These are phyloP conservation scores for Penstemon davidsonii DNA, from an alignment of 257 asterid species.

Conservation along the genomic window DNA sequence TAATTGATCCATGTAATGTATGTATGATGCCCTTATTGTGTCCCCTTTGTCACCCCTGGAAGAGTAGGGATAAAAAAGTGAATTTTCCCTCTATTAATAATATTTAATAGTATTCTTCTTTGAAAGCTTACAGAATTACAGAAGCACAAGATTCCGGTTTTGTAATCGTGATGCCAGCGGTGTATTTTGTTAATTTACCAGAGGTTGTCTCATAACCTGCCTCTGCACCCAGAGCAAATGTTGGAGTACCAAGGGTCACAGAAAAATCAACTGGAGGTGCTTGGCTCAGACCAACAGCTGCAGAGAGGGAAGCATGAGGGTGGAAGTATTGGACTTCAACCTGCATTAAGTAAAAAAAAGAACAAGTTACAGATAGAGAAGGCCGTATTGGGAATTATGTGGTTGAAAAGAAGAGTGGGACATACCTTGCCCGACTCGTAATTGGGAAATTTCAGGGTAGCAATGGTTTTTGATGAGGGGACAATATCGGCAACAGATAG, in stretches of 20 bases:
- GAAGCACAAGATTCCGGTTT: slow-evolving; percentile 77
- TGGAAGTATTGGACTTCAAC: slow-evolving; percentile 78
- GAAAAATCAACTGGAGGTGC: slow-evolving; percentile 68
- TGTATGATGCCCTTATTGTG: slow-evolving; percentile 62
- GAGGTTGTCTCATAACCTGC: slow-evolving; percentile 76
- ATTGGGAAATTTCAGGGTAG: slow-evolving; percentile 64
- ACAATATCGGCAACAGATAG: slow-evolving; percentile 47
- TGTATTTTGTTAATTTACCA: slow-evolving; percentile 67
- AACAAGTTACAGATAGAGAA: slow-evolving; percentile 19
- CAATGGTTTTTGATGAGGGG: slow-evolving; percentile 79
- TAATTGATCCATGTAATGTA: slow-evolving; percentile 51
- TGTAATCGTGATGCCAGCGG: slow-evolving; percentile 73
- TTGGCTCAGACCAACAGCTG: slow-evolving; percentile 68
- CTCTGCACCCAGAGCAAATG: slow-evolving; percentile 84
- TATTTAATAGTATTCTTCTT: not conserved
- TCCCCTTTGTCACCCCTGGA: slow-evolving; percentile 80
- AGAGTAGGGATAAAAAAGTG: not conserved
- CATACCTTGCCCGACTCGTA: slow-evolving; percentile 81
- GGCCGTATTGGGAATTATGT: not conserved
- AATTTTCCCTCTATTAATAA: not conserved
- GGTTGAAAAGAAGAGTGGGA: slow-evolving; percentile 12
- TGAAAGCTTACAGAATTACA: slow-evolving; percentile 58
- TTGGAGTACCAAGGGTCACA: slow-evolving; percentile 76
- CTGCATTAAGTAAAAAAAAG: slow-evolving; percentile 38
- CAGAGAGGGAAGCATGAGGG: slow-evolving; percentile 73